Conservation (phyloP, 2,329 filamentous ascomycete species). For the Amauroascus niger region DNA sequence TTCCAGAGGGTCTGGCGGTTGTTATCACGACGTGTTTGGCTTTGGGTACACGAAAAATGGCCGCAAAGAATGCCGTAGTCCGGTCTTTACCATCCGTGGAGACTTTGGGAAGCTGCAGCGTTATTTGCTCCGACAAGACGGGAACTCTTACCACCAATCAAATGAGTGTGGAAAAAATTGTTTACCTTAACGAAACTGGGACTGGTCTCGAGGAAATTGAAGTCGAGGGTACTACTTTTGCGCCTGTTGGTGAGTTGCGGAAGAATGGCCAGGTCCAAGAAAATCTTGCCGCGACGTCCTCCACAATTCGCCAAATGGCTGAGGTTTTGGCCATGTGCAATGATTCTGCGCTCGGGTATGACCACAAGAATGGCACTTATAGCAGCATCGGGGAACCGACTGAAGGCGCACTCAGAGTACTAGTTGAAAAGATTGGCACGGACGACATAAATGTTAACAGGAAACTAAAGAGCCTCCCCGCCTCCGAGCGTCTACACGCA, state of each 20-base stretch:
- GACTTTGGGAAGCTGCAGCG: constrained; percentile 95
- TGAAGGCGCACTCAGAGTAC: constrained; percentile 79
- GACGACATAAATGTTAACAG: constrained; percentile 54
- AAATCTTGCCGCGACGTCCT: constrained; percentile 60
- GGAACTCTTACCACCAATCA: constrained; percentile 97
- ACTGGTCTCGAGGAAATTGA: constrained; percentile 72
- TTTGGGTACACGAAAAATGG: constrained; percentile 96
- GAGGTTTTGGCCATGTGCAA: constrained; percentile 72
- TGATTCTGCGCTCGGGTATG: constrained; percentile 72
- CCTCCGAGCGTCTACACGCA: constrained; percentile 60
- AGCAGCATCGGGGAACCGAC: constrained; percentile 88
- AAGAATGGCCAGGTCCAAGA: constrained; percentile 57
- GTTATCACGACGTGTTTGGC: constrained; percentile 98
- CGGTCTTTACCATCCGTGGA: constrained; percentile 93
- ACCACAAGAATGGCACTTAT: constrained; percentile 62
- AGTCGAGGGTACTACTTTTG: constrained; percentile 86
- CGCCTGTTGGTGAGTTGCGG: constrained; percentile 66
- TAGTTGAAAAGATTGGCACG: constrained; percentile 91
- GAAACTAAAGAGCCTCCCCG: constrained; percentile 39
- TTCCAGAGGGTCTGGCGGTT: constrained; percentile 92
- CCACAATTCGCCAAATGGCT: constrained; percentile 68
- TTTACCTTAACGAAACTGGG: constrained; percentile 67
- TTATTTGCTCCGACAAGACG: constrained; percentile 99
- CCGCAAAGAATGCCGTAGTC: constrained; percentile 94
- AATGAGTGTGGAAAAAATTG: constrained; percentile 94